Evolutionary conservation across 1,284 basidiomycete genomes (phyloP), one percentile per base, ranked within the genome.

Genomic region (Peniophora sp.): DNA sequence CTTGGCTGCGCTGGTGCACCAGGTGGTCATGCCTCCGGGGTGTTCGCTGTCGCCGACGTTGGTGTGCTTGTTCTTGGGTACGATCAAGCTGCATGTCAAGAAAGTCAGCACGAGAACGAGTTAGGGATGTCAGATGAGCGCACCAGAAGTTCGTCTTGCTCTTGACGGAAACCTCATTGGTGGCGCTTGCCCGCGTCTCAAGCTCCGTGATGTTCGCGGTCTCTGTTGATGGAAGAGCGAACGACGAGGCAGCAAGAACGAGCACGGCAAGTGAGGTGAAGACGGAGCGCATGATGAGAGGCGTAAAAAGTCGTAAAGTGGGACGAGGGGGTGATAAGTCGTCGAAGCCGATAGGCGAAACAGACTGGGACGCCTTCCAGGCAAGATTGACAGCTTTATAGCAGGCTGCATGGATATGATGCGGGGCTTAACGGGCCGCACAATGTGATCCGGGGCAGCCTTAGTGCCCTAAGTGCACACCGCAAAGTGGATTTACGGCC

Each of bases 1-100:
- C 2, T 60, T 60, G 2, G 65, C 71, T 0, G 59, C 58, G 11
- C 67, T 57, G 1, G 75, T 72, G 55, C 76, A 78, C 56, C 74
- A 78, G 1, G 73, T 71, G 53, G 68, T 67, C 66, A 69, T 77
- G 3, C 75, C 76, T 36, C 74, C 72, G 0, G 74, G 73, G 50
- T 70, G 64, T 55, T 78, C 77, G 55, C 72, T 75, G 52, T 76
- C 74, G 1, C 77, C 76, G 47, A 79, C 70, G 53, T 75, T 67
- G n/a, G 75, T 77, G 56, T 75, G 70, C 2, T 68, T 57, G 44
- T 67, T 54, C 38, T 71, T 72, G 45, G 49, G 59, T 47, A 53
- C 47, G 17, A 55, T 52, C 54, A 57, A 55, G 49, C 56, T 55
- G 36, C 9, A 41, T n/a, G 23, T 24, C 12, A 14, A 27, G 39